phyloP scores from a whole-genome alignment of 1,284 basidiomycete genomes.

The Fomes fomentarius region DNA sequence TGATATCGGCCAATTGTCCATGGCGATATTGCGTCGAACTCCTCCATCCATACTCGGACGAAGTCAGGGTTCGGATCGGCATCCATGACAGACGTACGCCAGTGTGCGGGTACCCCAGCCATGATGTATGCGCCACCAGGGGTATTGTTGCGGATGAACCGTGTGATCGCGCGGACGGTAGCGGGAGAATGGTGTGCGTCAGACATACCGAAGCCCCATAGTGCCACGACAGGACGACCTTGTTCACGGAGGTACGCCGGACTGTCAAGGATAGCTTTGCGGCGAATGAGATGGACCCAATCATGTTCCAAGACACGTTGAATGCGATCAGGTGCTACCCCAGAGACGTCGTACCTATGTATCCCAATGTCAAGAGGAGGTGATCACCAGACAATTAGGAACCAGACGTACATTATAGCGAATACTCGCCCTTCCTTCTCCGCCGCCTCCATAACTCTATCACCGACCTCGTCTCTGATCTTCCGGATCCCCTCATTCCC shows the following conservation, averaged over 20 bases:
- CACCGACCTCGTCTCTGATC: slow-evolving; percentile 72
- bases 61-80: slow-evolving; percentile 68
- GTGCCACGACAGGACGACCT: slow-evolving; percentile 64
- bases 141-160: slow-evolving; percentile 58
- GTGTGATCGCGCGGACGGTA: slow-evolving; percentile 54
- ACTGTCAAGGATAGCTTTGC: slow-evolving; percentile 64
- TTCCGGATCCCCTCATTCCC: slow-evolving; percentile 57
- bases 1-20: slow-evolving; percentile 75
- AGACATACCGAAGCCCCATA: slow-evolving; percentile 78
- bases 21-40: slow-evolving; percentile 75
- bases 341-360: slow-evolving; percentile 81
- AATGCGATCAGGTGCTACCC: slow-evolving; percentile 63
- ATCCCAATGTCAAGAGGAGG: no score
- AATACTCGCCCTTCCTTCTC: slow-evolving; percentile 77
- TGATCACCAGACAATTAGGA: neutral
- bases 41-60: slow-evolving; percentile 65
- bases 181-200: slow-evolving; percentile 62
- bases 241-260: slow-evolving; percentile 71
- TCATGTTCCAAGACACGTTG: slow-evolving; percentile 62
- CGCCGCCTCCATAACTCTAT: slow-evolving; percentile 69
- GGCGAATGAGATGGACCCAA: slow-evolving; percentile 67
- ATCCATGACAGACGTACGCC: slow-evolving; percentile 69
- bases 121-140: slow-evolving; percentile 76
- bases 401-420: slow-evolving; percentile 68
- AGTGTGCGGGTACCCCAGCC: slow-evolving; percentile 67